Percentiles rank a stretch among this genome's conserved stretches.
phyloP scores from a whole-genome alignment of 1,139 yeast genomes.

The Nakaseomyces sp. region DNA sequence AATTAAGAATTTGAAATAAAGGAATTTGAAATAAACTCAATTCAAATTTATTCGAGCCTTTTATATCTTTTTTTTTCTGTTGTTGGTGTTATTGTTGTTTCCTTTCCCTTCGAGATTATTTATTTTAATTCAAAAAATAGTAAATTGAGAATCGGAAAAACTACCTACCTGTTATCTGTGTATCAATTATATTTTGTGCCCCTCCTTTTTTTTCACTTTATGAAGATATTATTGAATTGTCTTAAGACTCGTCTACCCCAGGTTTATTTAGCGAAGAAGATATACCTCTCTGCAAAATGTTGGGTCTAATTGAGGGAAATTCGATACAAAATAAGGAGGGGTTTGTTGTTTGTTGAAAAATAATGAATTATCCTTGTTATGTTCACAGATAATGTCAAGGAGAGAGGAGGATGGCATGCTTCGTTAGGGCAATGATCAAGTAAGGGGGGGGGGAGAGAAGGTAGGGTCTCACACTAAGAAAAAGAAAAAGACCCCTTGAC shows the following conservation, averaged over 20 bases:
- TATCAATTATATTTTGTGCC: too few species aligned
- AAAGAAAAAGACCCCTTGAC: too few species aligned
- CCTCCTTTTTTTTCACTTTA: background rate
- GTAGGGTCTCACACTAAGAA: too few species aligned
- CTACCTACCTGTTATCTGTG: too few species aligned
- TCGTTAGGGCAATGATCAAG: too few species aligned
- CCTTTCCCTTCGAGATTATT: background rate
- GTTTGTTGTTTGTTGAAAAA: too few species aligned
- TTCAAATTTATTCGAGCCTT: background rate
- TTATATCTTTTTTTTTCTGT: background rate
- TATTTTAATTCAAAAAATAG: background rate
- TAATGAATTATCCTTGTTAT: too few species aligned
- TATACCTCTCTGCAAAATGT: background rate
- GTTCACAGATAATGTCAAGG: too few species aligned
- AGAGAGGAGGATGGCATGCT: too few species aligned
- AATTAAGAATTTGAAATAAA: background rate
- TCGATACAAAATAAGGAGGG: background rate
- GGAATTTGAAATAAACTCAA: background rate
- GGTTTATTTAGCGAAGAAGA: background rate
- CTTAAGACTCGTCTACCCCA: slow-evolving; percentile 2
- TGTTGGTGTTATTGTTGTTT: background rate
- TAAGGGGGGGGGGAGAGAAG: too few species aligned
- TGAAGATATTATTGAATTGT: background rate
- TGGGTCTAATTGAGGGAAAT: background rate
- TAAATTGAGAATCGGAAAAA: background rate